These are phyloP conservation scores for Themeda triandra DNA, from an alignment of 176 grass and related monocot species.

Conservation along the genomic window DNA sequence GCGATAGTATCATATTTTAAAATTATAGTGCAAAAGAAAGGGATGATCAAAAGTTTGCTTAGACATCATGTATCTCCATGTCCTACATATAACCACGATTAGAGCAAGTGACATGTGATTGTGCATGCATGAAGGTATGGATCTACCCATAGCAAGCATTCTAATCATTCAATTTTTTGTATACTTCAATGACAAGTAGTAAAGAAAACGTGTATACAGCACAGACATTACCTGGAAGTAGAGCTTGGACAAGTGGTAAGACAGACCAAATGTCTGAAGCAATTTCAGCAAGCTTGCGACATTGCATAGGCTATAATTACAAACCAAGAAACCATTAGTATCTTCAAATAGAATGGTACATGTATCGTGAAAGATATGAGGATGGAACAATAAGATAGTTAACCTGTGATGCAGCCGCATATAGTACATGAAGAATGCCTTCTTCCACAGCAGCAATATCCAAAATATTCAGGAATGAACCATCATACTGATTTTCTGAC, in stretches of 20 bases:
- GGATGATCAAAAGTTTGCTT: not conserved
- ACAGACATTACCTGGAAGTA: constrained; percentile 73
- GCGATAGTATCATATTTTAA: not conserved
- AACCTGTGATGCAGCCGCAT: constrained; percentile 86
- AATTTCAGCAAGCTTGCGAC: constrained; percentile 70
- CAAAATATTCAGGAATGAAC: constrained; percentile 77
- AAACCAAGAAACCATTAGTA: constrained; percentile 35
- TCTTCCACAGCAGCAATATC: constrained; percentile 87
- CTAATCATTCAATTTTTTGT: not conserved
- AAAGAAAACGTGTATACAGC: constrained; percentile 10
- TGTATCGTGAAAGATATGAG: constrained; percentile 18
- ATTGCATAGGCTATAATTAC: constrained; percentile 67
- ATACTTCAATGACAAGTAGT: constrained; percentile 15
- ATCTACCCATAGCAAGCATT: constrained; percentile 1
- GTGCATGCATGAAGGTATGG: not conserved
- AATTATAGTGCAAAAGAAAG: not conserved
- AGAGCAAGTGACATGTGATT: constrained; percentile 5
- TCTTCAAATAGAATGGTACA: constrained; percentile 14
- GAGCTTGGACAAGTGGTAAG: constrained; percentile 91
- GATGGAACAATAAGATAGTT: constrained; percentile 19
- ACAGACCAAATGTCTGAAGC: constrained; percentile 78
- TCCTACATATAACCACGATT: not conserved
- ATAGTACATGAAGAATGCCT: constrained; percentile 92
- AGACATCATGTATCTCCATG: not conserved
- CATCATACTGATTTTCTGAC: constrained; percentile 53